phyloP scores from a whole-genome alignment of 805 yeast genomes.

The Saturnispora silvae region DNA sequence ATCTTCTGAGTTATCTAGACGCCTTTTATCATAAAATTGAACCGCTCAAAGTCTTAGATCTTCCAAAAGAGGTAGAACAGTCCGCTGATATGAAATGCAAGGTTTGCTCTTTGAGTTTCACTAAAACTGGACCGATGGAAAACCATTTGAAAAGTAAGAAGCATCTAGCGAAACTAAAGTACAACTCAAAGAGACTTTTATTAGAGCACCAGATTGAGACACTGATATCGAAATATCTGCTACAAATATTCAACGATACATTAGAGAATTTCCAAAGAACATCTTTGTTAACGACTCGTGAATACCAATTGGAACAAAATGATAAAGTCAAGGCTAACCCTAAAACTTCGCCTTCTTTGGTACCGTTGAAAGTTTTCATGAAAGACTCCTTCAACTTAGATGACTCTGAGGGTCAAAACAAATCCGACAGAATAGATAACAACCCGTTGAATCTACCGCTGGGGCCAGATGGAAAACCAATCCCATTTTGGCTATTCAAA shows the following conservation, averaged over 20 bases:
- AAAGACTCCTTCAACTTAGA: too few species aligned
- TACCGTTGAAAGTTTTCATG: slow-evolving; percentile 9
- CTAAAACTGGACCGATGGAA: slow-evolving; percentile 5
- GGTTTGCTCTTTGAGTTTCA: slow-evolving; percentile 2
- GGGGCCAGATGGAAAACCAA: slow-evolving; percentile 85
- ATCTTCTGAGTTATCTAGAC: slow-evolving; percentile 40
- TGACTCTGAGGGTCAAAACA: slow-evolving; percentile 16
- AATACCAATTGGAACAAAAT: slow-evolving; percentile 45
- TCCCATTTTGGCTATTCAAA: slow-evolving; percentile 89
- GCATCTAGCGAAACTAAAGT: slow-evolving; percentile 3
- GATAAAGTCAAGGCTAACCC: slow-evolving; percentile 18
- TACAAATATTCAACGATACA: slow-evolving; percentile 40
- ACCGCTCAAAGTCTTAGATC: slow-evolving; percentile 39
- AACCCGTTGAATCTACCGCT: slow-evolving; percentile 57
- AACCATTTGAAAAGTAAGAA: slow-evolving; percentile 4
- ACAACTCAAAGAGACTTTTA: background rate
- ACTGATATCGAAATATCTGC: too few species aligned
- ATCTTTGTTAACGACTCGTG: slow-evolving; percentile 60
- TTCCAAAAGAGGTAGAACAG: too few species aligned
- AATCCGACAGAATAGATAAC: slow-evolving; percentile 23
- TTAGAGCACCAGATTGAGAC: too few species aligned
- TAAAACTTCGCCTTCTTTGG: slow-evolving; percentile 3
- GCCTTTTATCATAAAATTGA: slow-evolving; percentile 36
- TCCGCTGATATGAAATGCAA: too few species aligned
- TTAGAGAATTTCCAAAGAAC: slow-evolving; percentile 53